Base-by-base conservation (phyloP, 2,329 filamentous ascomycete species). In the Hypomyces rosellus region DNA sequence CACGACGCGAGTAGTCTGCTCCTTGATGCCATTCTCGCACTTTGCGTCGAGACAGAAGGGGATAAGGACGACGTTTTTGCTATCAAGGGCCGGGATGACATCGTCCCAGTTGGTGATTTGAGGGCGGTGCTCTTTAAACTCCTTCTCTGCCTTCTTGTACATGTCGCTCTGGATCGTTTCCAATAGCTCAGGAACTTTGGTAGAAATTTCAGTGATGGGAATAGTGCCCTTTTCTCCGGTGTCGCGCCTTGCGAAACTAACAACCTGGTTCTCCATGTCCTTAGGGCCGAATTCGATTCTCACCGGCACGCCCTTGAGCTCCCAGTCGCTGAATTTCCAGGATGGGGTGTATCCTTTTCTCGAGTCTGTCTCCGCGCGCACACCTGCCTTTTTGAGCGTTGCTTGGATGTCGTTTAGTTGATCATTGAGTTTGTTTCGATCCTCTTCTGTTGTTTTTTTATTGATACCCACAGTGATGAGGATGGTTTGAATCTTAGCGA, bases 301-400 rank as follows among this genome's bases (percentile, higher is more conserved):
- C 36, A 99, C 80, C 42, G 95, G 93, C 39, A 96, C 87, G 66
- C 95, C 93, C 73, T 93, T 95, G 61, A 97, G 79, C 70, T 99
- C 93, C 89, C 90, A 96, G 72, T 99, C 91, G 72, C 93, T 95
- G 77, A 97, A 99, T 72, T 99, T 99, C 85, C 88, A 97, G 57
- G 89, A 90, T 37, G 93, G 91, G 54, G 89, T 82, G 82, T 97
- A 96, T 58, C 87, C 88, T 46, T 97, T 92, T 53, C 93, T 85
- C 66, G 83, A 80, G 66, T 99, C 93, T 47, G 85, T 81, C 57
- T 95, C 86, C 51, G 82, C 81, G 52, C 93, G 88, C 36, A 99
- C 76, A 50, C 85, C 85, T 16, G 80, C 85, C 54, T 82, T 84
- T 64, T 82, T 82, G 46, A 99, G 78, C 11, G 81, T 78, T 34